A percentile compares a stretch with the other conserved stretches of the same genome.
phyloP scores from a whole-genome alignment of 2,329 filamentous ascomycete species.

The Eutypella sp. region DNA sequence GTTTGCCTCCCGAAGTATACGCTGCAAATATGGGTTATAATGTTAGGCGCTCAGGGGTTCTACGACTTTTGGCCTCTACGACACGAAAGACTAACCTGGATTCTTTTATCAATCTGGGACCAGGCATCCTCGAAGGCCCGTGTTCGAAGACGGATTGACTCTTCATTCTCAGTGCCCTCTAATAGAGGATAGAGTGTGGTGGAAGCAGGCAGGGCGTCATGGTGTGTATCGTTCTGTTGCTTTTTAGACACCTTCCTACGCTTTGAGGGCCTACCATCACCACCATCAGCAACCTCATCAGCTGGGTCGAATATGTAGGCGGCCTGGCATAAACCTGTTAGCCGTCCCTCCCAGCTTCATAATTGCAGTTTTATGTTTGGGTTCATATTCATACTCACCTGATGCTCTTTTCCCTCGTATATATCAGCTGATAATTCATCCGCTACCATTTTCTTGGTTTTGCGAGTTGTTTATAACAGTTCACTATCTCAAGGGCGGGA shows the following conservation, averaged over 20 bases:
- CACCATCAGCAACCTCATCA: slow-evolving; percentile 24
- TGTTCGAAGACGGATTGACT: slow-evolving; percentile 49
- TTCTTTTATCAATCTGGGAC: slow-evolving; percentile 57
- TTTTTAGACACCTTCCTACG: slow-evolving; percentile 50
- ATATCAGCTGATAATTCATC: slow-evolving; percentile 13
- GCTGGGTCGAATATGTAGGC: slow-evolving; percentile 59
- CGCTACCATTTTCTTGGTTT: slow-evolving; percentile 16
- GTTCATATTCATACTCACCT: slow-evolving; percentile 14
- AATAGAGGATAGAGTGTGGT: slow-evolving; percentile 47
- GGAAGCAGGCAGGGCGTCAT: slow-evolving; percentile 6
- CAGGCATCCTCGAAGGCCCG: slow-evolving; percentile 59
- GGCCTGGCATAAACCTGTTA: slow-evolving; percentile 37
- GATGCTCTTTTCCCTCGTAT: slow-evolving; percentile 27
- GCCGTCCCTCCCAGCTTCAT: no score
- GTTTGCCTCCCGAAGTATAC: slow-evolving; percentile 56
- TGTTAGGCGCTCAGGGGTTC: background rate
- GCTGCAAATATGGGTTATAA: slow-evolving; percentile 28
- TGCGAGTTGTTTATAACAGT: background rate
- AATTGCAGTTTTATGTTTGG: no score
- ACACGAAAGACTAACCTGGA: slow-evolving; percentile 43
- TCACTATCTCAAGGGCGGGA: no score
- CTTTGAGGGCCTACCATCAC: slow-evolving; percentile 45
- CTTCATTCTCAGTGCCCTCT: slow-evolving; percentile 46
- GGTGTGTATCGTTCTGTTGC: slow-evolving; percentile 22
- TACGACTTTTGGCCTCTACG: slow-evolving; percentile 2